These are phyloP conservation scores for Lathyrus sativus DNA, from an alignment of 306 rosid species.

Conservation along the genomic window DNA sequence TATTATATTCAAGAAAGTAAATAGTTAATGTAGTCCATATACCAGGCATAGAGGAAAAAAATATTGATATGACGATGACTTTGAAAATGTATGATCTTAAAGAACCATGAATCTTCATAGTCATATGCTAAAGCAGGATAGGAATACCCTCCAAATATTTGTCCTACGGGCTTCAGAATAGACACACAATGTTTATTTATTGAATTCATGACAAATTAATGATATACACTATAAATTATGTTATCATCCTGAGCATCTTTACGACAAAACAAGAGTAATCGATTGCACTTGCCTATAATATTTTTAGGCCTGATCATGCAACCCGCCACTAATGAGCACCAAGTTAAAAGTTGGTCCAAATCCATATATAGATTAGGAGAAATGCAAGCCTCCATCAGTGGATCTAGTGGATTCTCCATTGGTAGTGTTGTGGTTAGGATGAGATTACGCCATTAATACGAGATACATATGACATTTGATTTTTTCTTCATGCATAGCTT, in stretches of 20 bases:
- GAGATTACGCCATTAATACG: background rate
- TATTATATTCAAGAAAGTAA: background rate
- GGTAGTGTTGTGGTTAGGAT: background rate
- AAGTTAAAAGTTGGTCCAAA: background rate
- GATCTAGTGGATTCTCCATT: no score
- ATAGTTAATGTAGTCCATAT: background rate
- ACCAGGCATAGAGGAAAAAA: conserved; percentile 18
- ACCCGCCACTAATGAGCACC: background rate
- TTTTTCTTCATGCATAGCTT: background rate
- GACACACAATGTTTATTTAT: conserved; percentile 1
- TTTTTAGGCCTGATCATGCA: background rate
- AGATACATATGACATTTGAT: background rate
- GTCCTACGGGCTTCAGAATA: background rate
- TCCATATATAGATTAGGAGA: no score
- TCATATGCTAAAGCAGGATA: conserved; percentile 30
- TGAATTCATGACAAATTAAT: background rate
- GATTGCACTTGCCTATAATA: background rate
- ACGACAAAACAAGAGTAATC: background rate
- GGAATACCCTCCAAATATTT: background rate
- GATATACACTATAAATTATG: background rate
- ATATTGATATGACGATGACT: background rate
- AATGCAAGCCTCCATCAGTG: background rate
- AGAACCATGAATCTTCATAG: background rate
- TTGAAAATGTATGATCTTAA: conserved; percentile 14
- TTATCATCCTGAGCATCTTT: background rate